Base-by-base conservation (phyloP, 768 basidiomycete genomes). In the Daedalea quercina region DNA sequence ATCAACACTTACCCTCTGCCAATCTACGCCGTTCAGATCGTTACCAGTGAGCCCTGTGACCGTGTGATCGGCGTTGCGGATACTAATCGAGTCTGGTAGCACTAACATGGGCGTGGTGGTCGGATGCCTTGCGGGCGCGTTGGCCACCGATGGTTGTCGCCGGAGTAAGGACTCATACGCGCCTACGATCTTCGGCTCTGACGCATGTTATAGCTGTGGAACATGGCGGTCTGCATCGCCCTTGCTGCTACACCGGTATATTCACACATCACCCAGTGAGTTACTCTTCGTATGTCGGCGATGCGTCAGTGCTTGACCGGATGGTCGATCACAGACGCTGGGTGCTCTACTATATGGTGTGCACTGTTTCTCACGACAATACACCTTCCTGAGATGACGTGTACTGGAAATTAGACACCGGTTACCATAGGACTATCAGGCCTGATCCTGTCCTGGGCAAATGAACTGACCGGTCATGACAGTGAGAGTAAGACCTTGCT, bases 101-200 rank as follows among this genome's bases (percentile, higher is more conserved):
- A 3, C 51, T 71, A 12, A 47, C 55, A 0, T 73, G 62, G 51
- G 71, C 71, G 2, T 73, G 69, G 68, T 70, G 66, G 64, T 71
- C 70, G 9, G 71, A 73, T 50, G 66, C 66, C 2, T 61, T 71
- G 11, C 33, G 62, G 12, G 56, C 62, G 6, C 61, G 71, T 23
- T 71, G 70, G 70, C 70, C 69, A n/a, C 71, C 71, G 3, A 70
- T 73, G 49, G 40, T 73, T 7, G 49, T 73, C 20, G 68, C 70
- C 7, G 71, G 69, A 20, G 69, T 71, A 48, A 44, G 69, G 24
- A 23, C 13, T 28, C 25, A 40, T 22, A 11, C 40, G 9, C 6
- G 4, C 33, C 12, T 9, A 11, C n/a, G n/a, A n/a, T n/a, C n/a
- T n/a, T 23, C 13, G 17, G 34, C 11, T n/a, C 24, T 1, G 3